Evolutionary conservation across 164 flowering plant species (phyloP).

Genomic region (Vitis rotundifolia): DNA sequence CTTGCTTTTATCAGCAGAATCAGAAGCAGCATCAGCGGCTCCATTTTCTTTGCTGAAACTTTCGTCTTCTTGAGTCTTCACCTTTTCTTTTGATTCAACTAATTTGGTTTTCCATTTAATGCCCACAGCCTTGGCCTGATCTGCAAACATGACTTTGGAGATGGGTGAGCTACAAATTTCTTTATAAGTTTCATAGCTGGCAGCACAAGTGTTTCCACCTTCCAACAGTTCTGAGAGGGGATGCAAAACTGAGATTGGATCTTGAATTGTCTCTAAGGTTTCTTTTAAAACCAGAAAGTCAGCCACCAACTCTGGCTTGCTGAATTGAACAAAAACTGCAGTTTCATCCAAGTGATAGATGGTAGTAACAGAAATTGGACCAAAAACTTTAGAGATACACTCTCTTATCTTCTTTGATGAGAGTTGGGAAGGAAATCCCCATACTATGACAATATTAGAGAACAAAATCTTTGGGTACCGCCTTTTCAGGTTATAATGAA

Average conservation of each 20-base stretch:
- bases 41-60: conserved; percentile 5
- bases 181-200: conserved; percentile 67
- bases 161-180: conserved; percentile 71
- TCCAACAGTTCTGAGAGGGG: conserved; percentile 70
- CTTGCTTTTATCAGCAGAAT: conserved; percentile 6
- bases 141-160: conserved; percentile 61
- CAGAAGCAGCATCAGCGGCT: background rate
- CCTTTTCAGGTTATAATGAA: conserved; percentile 9
- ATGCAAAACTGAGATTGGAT: conserved; percentile 66
- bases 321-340: conserved; percentile 80
- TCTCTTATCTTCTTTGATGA: conserved; percentile 56
- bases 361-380: conserved; percentile 49
- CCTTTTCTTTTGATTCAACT: conserved; percentile 14
- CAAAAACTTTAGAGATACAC: conserved; percentile 63
- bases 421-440: conserved; percentile 72
- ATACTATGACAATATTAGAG: conserved; percentile 55
- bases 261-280: conserved; percentile 43
- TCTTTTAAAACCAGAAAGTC: conserved; percentile 66
- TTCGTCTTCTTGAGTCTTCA: conserved; percentile 5
- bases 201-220: conserved; percentile 65
- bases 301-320: conserved; percentile 53
- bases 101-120: conserved; percentile 34
- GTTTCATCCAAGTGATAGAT: conserved; percentile 69
- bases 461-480: conserved; percentile 38
- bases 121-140: conserved; percentile 75